Conservation (phyloP, 108 stramenopile genomes). For the Fragilariopsis cylindrus region DNA sequence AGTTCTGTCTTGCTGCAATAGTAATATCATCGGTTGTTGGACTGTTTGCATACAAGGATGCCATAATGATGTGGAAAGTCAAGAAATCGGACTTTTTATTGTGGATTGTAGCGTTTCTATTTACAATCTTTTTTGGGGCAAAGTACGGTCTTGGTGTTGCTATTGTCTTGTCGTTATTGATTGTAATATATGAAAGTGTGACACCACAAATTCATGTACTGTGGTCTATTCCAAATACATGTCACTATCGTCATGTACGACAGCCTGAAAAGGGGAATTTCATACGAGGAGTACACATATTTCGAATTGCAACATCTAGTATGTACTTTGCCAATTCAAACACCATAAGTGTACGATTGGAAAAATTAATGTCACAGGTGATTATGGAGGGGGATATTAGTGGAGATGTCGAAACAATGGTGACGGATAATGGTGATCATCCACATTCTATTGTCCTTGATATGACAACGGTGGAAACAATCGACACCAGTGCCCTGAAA, state of each 20-base stretch:
- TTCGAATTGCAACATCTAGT: slow-evolving; percentile 8
- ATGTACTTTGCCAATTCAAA: slow-evolving; percentile 72
- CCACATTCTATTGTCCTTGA: slow-evolving; percentile 46
- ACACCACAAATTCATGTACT: too few relatives aligned
- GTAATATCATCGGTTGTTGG: slow-evolving; percentile 72
- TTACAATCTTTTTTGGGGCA: too few relatives aligned
- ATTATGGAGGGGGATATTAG: background rate
- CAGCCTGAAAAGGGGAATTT: background rate
- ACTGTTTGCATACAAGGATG: slow-evolving; percentile 58
- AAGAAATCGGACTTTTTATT: too few relatives aligned
- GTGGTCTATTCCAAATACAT: too few relatives aligned
- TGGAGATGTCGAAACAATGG: background rate
- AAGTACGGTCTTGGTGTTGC: too few relatives aligned
- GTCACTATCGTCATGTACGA: too few relatives aligned
- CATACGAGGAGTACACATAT: background rate
- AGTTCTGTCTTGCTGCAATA: slow-evolving; percentile 55
- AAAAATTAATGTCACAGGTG: slow-evolving; percentile 13
- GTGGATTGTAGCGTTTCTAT: too few relatives aligned
- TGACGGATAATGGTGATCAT: background rate
- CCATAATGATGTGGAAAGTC: too few relatives aligned
- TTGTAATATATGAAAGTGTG: too few relatives aligned
- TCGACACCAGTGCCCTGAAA: slow-evolving; percentile 58
- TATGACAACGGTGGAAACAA: slow-evolving; percentile 42
- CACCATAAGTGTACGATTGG: slow-evolving; percentile 44
- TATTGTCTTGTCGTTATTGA: too few relatives aligned